A percentile compares a stretch with the other conserved stretches of the same genome.
Evolutionary conservation across 1,284 basidiomycete species (phyloP).

Genomic region (Leccinum fallax): DNA sequence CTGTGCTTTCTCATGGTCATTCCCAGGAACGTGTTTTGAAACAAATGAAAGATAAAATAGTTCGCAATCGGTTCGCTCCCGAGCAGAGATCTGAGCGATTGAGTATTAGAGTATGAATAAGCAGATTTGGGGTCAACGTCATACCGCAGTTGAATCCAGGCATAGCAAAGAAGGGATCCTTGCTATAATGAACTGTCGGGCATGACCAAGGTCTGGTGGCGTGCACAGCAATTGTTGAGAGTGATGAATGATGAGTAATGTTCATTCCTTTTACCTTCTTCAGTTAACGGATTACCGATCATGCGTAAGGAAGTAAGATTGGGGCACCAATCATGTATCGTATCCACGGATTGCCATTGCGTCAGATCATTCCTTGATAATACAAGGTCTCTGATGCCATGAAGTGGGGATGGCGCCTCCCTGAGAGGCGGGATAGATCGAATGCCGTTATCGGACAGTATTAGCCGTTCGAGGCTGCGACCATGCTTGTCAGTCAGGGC

Average conservation of each 20-base stretch:
- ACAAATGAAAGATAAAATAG: slow-evolving; percentile 78
- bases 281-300: slow-evolving; percentile 61
- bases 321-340: slow-evolving; percentile 67
- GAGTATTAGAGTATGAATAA: slow-evolving; percentile 21
- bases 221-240: slow-evolving; percentile 7
- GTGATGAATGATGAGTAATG: neutral
- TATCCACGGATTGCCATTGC: slow-evolving; percentile 72
- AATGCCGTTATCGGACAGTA: slow-evolving; percentile 71
- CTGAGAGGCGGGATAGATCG: slow-evolving; percentile 47
- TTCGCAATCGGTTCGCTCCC: slow-evolving; percentile 86
- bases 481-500: slow-evolving; percentile 11
- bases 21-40: slow-evolving; percentile 44
- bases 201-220: slow-evolving; percentile 44
- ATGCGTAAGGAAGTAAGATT: slow-evolving; percentile 59
- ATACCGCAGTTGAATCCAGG: slow-evolving; percentile 73
- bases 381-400: slow-evolving; percentile 56
- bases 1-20: slow-evolving; percentile 47
- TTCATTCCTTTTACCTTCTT: slow-evolving; percentile 41
- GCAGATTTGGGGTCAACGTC: slow-evolving; percentile 21
- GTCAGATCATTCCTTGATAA: slow-evolving; percentile 65
- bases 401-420: slow-evolving; percentile 28
- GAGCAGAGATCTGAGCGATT: slow-evolving; percentile 56
- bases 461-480: slow-evolving; percentile 49
- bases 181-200: slow-evolving; percentile 72
- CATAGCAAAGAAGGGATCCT: slow-evolving; percentile 62